Conservation (phyloP, 805 yeast genomes). For the Nakazawaea ambrosiae region DNA sequence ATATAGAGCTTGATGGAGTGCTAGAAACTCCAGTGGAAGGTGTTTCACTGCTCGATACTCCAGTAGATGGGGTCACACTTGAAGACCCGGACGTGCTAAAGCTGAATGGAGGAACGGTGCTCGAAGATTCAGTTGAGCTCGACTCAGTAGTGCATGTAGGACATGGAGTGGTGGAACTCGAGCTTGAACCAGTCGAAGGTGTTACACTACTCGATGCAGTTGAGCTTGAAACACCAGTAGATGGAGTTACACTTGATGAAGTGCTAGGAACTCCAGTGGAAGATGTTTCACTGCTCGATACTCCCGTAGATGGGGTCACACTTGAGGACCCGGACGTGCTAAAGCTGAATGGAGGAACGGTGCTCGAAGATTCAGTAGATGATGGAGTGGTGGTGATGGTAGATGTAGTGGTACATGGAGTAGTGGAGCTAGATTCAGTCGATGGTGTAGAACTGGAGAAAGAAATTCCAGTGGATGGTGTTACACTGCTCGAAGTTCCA, state of each 20-base stretch:
- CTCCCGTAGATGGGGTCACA: not conserved
- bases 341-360: not conserved
- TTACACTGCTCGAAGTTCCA: not conserved
- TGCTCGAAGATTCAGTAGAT: not conserved
- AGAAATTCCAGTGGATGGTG: not conserved
- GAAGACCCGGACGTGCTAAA: too few relatives aligned
- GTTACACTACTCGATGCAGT: not conserved
- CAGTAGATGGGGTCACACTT: too few relatives aligned
- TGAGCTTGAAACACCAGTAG: slow-evolving; percentile 1
- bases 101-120: not conserved
- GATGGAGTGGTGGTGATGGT: not conserved
- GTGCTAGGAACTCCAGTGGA: not conserved
- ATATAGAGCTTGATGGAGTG: not conserved
- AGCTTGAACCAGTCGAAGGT: not conserved
- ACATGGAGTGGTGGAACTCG: not conserved
- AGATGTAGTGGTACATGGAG: not conserved
- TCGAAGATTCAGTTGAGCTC: not conserved
- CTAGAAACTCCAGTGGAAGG: not conserved
- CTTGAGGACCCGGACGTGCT: too few relatives aligned
- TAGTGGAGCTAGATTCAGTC: not conserved
- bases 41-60: not conserved
- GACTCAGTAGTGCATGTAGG: not conserved
- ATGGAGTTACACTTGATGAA: not conserved
- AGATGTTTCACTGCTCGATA: not conserved
- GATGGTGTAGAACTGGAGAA: not conserved